A percentile compares a stretch with the other conserved stretches of the same genome.
Conservation (phyloP, 768 basidiomycete genomes). For the Trametes meyenii region DNA sequence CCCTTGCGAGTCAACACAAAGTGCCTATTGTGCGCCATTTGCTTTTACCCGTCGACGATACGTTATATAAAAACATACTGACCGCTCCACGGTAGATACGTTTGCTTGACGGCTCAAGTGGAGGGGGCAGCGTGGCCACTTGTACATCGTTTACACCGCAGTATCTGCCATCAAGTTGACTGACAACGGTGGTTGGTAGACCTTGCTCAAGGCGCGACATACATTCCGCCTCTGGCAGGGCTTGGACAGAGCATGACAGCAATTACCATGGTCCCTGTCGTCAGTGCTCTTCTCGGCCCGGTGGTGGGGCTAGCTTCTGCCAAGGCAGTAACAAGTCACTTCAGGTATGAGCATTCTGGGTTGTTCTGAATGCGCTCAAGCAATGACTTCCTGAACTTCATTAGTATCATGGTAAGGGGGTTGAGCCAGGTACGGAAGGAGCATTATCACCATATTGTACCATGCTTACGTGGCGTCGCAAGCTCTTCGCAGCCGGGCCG, state of each 20-base stretch:
- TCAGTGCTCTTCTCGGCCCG: slow-evolving; percentile 22
- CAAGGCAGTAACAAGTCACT: slow-evolving; percentile 23
- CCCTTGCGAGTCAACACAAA: slow-evolving; percentile 15
- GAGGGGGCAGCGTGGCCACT: slow-evolving; percentile 22
- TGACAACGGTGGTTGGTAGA: neutral
- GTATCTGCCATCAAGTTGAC: neutral
- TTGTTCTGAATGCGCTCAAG: neutral
- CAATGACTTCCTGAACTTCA: neutral
- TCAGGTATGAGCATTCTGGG: slow-evolving; percentile 6
- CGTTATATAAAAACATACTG: no score
- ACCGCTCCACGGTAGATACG: slow-evolving; percentile 3
- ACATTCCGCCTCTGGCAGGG: slow-evolving; percentile 23
- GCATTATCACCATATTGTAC: neutral
- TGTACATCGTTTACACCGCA: slow-evolving; percentile 6
- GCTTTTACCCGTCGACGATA: no score
- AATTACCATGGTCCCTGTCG: slow-evolving; percentile 16
- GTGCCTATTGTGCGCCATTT: slow-evolving; percentile 10
- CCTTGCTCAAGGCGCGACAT: slow-evolving; percentile 16
- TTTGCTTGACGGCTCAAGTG: slow-evolving; percentile 25
- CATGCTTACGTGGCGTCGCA: no score
- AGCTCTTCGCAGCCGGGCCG: slow-evolving; percentile 26
- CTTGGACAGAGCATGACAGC: slow-evolving; percentile 23
- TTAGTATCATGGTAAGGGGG: slow-evolving; percentile 23
- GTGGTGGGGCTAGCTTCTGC: slow-evolving; percentile 22
- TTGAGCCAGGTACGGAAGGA: slow-evolving; percentile 16